Evolutionary conservation across 1,284 basidiomycete species (phyloP), one percentile per base, ranked within the genome.

Genomic region (Phlebopus sp.): DNA sequence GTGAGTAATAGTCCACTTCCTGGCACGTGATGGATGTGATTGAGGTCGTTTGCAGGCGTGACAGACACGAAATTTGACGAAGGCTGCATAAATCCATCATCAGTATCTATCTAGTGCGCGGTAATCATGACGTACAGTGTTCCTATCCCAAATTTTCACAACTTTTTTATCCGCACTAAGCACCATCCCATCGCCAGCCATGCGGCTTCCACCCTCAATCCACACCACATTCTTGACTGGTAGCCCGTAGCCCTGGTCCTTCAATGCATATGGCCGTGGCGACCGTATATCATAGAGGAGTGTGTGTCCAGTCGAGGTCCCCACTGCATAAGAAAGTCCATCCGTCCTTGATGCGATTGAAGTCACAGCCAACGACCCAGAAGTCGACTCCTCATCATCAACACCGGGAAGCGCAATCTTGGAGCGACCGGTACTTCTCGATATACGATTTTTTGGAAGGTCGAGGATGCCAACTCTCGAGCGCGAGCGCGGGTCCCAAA

Each of bases 191-290:
- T 95, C 91, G 35, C 92, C 90, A 1, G 89, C 86, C 72, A 94
- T 90, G 39, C 82, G 74, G 45, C 75, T 79, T 10, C 90, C 86
- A 31, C 91, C 92, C 57, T 94, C 89, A 21, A 97, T 82, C 97
- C 97, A 99, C 29, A 77, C 70, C 2, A 99, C 81, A 46, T 79
- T 87, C 64, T 90, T 90, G 41, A 99, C 81, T 0, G 95, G 89
- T 36, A 99, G 71, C 2, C 96, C 94, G 60, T 99, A 99, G 1
- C 97, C 97, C 69, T 99, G 96, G 65, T 99, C 97, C 65, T 99
- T 99, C 51, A 84, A 71, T 3, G 91, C 91, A 57, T 91, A 94
- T 8, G 92, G 87, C 19, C 78, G 78, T 5, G 86, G 77, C 23
- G 91, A 86, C 42, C 97, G 88, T 53, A 99, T 81, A 62, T 99